Evolutionary conservation across 805 yeast species (phyloP), one percentile per base, ranked within the genome.

Genomic region (Schwanniomyces occidentalis): DNA sequence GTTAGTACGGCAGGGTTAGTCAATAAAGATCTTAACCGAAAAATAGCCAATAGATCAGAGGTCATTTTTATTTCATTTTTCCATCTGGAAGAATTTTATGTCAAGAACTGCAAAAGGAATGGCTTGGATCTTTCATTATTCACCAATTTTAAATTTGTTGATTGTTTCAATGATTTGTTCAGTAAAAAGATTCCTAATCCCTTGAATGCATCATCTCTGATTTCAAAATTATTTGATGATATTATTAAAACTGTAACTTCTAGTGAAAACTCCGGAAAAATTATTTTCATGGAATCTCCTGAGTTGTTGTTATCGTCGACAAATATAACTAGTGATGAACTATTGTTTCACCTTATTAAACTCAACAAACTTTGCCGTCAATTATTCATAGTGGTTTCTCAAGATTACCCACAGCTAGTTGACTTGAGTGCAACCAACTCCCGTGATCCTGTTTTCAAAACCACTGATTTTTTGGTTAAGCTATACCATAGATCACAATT

Each of bases 401-500:
- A 69, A 3, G 74, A 72, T 35, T 27, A 42, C 5, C 59, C 64
- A 2, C 65, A 61, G 19, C 45, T 66, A 14, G 47, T 68, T 5
- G 65, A 69, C 18, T 27, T 58, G 6, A 46, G 41, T 1, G 23
- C 40, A 2, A 46, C 51, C 12, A 48, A 40, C 16, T 37, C 58
- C 8, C 36, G 39, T 3, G 60, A 55, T 19, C 72, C 69, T 10
- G 61, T 46, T 25, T 73, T 54, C 52, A 69, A 71, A 40, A 64
- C 68, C 13, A 54, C 76, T 0, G 75, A 73, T 24, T 73, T 79
- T 43, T 51, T 76, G 16, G 56, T 65, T 2, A 71, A 71, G 37
- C 41, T 78, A 15, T 52, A 73, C 14, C 78, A 79, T 46, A 69
- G 73, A 37, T 65, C 85, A 0, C 65, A 69, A 20, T 41, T 78